These are phyloP conservation scores for Pythium diclinum DNA, from an alignment of 352 stramenopile species.

Conservation along the genomic window DNA sequence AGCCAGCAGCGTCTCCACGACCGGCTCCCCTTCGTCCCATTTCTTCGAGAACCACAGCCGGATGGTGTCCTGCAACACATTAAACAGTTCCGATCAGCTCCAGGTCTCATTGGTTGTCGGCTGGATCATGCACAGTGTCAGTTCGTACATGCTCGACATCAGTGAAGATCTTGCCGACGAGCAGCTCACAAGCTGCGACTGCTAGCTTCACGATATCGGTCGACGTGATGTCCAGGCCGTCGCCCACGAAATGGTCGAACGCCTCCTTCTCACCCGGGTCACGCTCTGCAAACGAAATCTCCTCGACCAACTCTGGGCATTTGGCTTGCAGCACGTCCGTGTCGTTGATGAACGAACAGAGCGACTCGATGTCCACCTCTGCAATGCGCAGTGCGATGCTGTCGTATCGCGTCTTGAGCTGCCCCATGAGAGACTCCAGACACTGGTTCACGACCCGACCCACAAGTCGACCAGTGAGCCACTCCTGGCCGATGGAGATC, in stretches of 20 bases:
- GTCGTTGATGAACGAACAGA: constrained; percentile 88
- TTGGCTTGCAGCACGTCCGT: constrained; percentile 81
- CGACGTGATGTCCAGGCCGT: constrained; percentile 69
- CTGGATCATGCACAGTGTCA: neutral
- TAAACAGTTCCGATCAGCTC: neutral
- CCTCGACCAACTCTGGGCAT: constrained; percentile 76
- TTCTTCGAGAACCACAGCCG: constrained; percentile 79
- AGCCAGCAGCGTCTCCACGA: constrained; percentile 70
- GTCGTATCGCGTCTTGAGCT: constrained; percentile 72
- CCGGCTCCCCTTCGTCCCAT: constrained; percentile 73
- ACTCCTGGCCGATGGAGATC: constrained; percentile 83
- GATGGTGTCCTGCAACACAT: constrained; percentile 47
- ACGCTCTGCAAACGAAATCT: constrained; percentile 76
- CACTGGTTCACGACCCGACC: constrained; percentile 69
- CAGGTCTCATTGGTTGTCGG: too few species aligned
- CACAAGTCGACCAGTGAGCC: constrained; percentile 62
- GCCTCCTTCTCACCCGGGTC: constrained; percentile 72
- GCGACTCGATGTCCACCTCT: constrained; percentile 57
- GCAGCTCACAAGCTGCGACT: constrained; percentile 53
- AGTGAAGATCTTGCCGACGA: constrained; percentile 76
- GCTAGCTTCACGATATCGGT: constrained; percentile 81
- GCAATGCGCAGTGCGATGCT: constrained; percentile 41
- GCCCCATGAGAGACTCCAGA: constrained; percentile 65
- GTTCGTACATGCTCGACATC: constrained; percentile 64
- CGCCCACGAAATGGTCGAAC: constrained; percentile 74